Percentiles rank a stretch among this genome's conserved stretches.
Evolutionary conservation across 768 basidiomycete genomes (phyloP).

Genomic region (Gyrodon lividus): DNA sequence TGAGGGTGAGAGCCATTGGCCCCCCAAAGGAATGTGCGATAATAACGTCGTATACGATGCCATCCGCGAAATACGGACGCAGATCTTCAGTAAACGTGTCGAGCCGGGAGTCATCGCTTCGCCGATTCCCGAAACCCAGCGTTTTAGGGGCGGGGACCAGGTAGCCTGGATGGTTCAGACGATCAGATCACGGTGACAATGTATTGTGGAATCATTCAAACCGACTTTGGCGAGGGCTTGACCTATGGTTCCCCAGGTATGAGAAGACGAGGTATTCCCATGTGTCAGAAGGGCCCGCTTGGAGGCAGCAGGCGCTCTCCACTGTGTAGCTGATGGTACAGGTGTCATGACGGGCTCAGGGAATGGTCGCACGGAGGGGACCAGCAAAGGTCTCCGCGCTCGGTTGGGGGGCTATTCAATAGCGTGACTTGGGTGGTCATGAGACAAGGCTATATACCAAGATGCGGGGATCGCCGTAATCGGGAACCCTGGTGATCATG

Average conservation of each 20-base stretch:
- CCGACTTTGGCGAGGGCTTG: conserved; percentile 8
- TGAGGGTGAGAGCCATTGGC: conserved; percentile 6
- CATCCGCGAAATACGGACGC: conserved; percentile 13
- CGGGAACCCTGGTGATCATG: too few relatives aligned
- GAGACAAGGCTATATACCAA: too few relatives aligned
- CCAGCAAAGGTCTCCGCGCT: too few relatives aligned
- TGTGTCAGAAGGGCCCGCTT: conserved; percentile 18
- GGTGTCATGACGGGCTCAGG: conserved; percentile 2
- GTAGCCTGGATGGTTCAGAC: conserved; percentile 1
- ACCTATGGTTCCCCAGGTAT: conserved; percentile 14
- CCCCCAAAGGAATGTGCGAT: conserved; percentile 18
- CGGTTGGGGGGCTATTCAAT: too few relatives aligned
- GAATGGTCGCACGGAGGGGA: too few relatives aligned
- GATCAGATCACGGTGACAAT: background rate
- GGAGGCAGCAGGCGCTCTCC: conserved; percentile 13
- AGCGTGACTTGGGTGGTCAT: too few relatives aligned
- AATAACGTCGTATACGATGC: conserved; percentile 14
- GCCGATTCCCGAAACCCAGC: conserved; percentile 17
- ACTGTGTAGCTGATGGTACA: conserved; percentile 15
- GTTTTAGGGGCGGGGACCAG: conserved; percentile 18
- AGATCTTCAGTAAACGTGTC: conserved; percentile 12
- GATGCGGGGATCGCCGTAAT: too few relatives aligned
- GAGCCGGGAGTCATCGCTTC: conserved; percentile 10
- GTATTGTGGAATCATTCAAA: background rate
- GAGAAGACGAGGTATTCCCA: conserved; percentile 12